Evolutionary conservation across 1,284 basidiomycete species (phyloP), one percentile per base, ranked within the genome.

Genomic region (Cutaneotrichosporon sp.): DNA sequence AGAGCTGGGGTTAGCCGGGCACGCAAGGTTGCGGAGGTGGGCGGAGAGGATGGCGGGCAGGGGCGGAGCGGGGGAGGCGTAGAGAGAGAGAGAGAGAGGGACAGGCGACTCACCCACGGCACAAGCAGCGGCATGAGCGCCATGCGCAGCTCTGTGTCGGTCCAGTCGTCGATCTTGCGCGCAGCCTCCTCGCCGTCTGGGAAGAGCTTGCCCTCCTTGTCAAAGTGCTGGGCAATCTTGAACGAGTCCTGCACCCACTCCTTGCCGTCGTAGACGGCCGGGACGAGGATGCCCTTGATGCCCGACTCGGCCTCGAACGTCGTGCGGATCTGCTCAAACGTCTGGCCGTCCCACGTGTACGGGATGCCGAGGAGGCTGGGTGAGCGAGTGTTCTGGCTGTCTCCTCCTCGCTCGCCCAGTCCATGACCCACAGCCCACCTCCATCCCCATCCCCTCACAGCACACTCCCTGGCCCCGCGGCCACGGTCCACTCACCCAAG

Each of bases 151-250:
- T 66, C 64, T 3, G 53, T 64, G 56, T 70, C 66, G 42, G 62
- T 67, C 71, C 71, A 74, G 7, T 58, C 52, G 46, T 70, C 66
- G 43, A 72, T 54, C 59, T 69, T 70, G 52, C 69, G 70, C 36
- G 66, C 67, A 58, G 69, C 51, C 33, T 34, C 51, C 18, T 33
- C 38, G 1, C 18, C 16, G 3, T 42, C 38, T 18, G 18, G 67
- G 54, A 75, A 72, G 8, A 74, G 58, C 27, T 67, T 65, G 52
- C 64, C 66, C 10, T 56, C 31, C 8, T 60, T 62, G 11, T 72
- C 64, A 51, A 73, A 69, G 45, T 59, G 71, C 55, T 71, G 62
- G 2, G 72, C 73, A 47, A 75, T 71, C 22, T 51, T 63, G 65
- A 68, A 72, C 22, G 69, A 71, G 57, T 75, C 73, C 16, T 63